Evolutionary conservation across 2,329 filamentous ascomycete species (phyloP), one percentile per base, ranked within the genome.

Genomic region (Hymenoscyphus linearis): DNA sequence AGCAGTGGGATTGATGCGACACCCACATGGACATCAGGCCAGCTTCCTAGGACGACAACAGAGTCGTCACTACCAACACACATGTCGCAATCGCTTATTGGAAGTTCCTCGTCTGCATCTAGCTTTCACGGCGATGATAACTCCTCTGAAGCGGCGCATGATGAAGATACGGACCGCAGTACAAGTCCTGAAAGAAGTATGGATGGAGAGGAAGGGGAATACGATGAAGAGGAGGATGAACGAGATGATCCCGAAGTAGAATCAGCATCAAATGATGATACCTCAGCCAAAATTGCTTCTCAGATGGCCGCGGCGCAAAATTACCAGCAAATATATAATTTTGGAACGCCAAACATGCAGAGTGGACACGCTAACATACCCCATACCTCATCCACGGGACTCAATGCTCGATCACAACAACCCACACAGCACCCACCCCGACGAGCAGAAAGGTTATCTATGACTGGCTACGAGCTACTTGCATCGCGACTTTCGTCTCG

Each of bases 401-500:
- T 78, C 22, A 76, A 74, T 27, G 73, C 77, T 2, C 71, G 77
- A 12, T 67, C 71, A 1, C 67, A 73, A 10, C 67, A 70, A 31
- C 66, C 69, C 57, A 34, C 69, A 70, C 40, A 65, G 3, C 66
- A 62, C 12, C 50, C 60, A 37, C 61, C 65, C 31, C 67, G 60
- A 40, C 72, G 77, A 26, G 74, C 75, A 4, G 76, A 80, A 65
- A 77, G 77, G 64, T 67, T 79, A 14, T 76, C 78, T 10, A 66
- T 81, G 40, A 80, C 80, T 2, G 86, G 86, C 0, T 89, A 90
- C 67, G 84, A 88, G 65, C 76, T 85, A 2, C 73, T 90, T 10
- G 85, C 87, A 1, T 78, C 81, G 2, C 80, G 79, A 55, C 71
- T 89, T 4, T 77, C 80, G 5, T 59, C 63, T 36, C 63, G 62